Percentiles rank a stretch among this genome's conserved stretches.
Evolutionary conservation across 208 protist species (phyloP).

Genomic region (Acanthamoeba polyphaga): DNA sequence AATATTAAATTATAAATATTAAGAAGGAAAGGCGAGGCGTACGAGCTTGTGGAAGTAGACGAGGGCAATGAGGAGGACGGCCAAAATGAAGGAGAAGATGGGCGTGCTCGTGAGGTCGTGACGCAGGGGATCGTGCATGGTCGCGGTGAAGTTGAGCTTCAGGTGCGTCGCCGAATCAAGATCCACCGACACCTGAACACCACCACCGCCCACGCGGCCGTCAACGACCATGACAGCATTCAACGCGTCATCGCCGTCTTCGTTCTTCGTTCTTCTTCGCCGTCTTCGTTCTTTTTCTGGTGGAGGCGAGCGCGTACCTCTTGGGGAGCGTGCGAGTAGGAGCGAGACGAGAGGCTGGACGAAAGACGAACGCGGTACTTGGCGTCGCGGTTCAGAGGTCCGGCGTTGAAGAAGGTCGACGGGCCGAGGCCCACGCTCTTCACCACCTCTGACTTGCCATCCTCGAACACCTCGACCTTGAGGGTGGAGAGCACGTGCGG

Average conservation of each 20-base stretch:
- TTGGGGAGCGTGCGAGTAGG: constrained; percentile 2
- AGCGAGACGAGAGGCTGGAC: constrained; percentile 48
- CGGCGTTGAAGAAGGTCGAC: constrained; percentile 50
- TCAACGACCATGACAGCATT: no score
- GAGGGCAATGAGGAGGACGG: constrained; percentile 24
- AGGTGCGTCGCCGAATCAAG: constrained; percentile 11
- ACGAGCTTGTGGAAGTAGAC: constrained; percentile 60
- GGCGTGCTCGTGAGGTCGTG: constrained; percentile 52
- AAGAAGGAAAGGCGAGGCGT: background rate
- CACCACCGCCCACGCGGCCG: background rate
- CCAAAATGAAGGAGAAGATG: constrained; percentile 67
- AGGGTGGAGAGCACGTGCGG: constrained; percentile 49
- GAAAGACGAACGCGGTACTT: constrained; percentile 38
- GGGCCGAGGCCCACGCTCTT: constrained; percentile 39
- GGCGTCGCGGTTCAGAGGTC: background rate
- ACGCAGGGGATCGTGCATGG: background rate
- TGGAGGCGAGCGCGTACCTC: background rate
- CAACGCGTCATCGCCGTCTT: no score
- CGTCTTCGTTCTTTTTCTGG: no score
- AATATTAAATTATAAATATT: background rate
- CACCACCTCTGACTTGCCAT: constrained; percentile 18
- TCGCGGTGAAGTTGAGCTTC: constrained; percentile 58
- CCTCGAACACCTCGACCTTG: constrained; percentile 51
- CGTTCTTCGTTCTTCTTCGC: no score
- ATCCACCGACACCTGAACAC: constrained; percentile 6